phyloP scores from a whole-genome alignment of 352 stramenopile genomes.

The Phytophthora parvispora region DNA sequence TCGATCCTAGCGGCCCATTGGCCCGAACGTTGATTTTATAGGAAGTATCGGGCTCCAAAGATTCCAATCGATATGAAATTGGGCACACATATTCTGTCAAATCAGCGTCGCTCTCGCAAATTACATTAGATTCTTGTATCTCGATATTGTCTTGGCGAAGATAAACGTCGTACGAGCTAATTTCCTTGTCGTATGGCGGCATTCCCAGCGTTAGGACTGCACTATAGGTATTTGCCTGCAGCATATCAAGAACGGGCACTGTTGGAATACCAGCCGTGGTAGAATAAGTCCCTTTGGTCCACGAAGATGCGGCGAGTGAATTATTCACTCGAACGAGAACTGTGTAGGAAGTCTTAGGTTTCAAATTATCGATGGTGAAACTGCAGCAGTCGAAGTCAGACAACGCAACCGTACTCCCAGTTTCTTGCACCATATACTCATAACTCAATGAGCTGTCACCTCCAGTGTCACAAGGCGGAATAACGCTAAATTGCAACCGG shows the following conservation, averaged over 20 bases:
- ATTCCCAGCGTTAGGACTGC: constrained; percentile 29
- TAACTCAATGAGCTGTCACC: constrained; percentile 40
- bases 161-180: constrained; percentile 40
- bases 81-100: constrained; percentile 23
- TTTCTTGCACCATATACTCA: constrained; percentile 42
- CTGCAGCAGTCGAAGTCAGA: constrained; percentile 57
- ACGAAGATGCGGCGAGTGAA: constrained; percentile 14
- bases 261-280: constrained; percentile 50
- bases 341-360: constrained; percentile 31
- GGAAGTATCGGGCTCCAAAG: constrained; percentile 13
- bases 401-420: constrained; percentile 10
- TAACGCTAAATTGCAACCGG: constrained; percentile 51
- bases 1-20: constrained; percentile 38
- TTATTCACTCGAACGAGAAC: constrained; percentile 46
- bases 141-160: constrained; percentile 2
- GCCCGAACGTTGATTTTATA: constrained; percentile 43
- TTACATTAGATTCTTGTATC: constrained; percentile 3
- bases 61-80: constrained; percentile 18
- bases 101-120: not conserved
- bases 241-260: constrained; percentile 19
- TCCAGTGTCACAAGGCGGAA: constrained; percentile 48
- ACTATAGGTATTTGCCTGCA: constrained; percentile 55
- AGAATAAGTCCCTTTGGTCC: constrained; percentile 19
- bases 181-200: constrained; percentile 45
- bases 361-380: constrained; percentile 40